Percentiles rank a stretch among this genome's conserved stretches.
Evolutionary conservation across 1,139 yeast genomes (phyloP).

Genomic region (Zygotorulaspora mrakii): DNA sequence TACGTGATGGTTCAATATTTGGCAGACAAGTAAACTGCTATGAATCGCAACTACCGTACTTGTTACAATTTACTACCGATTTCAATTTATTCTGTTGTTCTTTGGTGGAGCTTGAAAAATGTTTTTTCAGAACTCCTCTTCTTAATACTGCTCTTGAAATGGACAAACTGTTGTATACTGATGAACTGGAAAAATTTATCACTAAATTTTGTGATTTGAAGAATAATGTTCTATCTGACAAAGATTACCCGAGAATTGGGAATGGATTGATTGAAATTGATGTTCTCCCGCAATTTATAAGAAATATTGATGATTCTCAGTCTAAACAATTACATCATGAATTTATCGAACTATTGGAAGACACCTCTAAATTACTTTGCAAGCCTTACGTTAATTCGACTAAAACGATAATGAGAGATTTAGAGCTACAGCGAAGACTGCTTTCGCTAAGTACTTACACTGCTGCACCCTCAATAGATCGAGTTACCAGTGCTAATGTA

Average conservation of each 20-base stretch:
- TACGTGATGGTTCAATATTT: conserved; percentile 47
- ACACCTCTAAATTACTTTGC: conserved; percentile 7
- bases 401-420: conserved; percentile 58
- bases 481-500: conserved; percentile 14
- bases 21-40: conserved; percentile 46
- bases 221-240: conserved; percentile 20
- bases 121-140: conserved; percentile 39
- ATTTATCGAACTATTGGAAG: conserved; percentile 40
- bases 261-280: conserved; percentile 68
- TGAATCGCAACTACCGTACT: conserved; percentile 78
- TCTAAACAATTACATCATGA: conserved; percentile 51
- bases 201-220: conserved; percentile 17
- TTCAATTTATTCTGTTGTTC: conserved; percentile 82
- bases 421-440: conserved; percentile 49
- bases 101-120: conserved; percentile 50
- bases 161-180: conserved; percentile 28
- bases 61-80: conserved; percentile 76
- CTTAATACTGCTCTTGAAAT: conserved; percentile 31
- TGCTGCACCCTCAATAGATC: conserved; percentile 19
- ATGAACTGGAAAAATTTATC: conserved; percentile 32
- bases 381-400: conserved; percentile 51
- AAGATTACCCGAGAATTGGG: conserved; percentile 50
- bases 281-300: conserved; percentile 52
- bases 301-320: conserved; percentile 48
- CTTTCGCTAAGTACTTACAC: conserved; percentile 39